Evolutionary conservation across 2,329 filamentous ascomycete genomes (phyloP), one percentile per base, ranked within the genome.

Genomic region (Cadophora malorum): DNA sequence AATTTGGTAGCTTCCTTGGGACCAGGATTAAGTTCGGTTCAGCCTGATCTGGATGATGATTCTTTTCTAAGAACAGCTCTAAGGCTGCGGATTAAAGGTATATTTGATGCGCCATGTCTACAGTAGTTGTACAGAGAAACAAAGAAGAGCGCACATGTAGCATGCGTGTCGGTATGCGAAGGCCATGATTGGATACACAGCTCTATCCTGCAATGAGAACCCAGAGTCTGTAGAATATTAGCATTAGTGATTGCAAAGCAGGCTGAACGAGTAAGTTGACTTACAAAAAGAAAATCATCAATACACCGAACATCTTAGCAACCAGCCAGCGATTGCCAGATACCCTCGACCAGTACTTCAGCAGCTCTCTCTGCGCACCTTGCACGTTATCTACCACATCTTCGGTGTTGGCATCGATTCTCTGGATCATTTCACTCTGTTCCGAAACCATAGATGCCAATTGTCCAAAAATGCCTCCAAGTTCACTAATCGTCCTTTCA

Each of bases 341-440:
- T 33, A 98, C 94, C 50, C 94, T 87, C 33, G 89, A 91, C 95
- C 96, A 99, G 81, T 98, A 99, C 80, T 97, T 97, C 81, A 99
- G 88, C 76, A 99, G 79, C 80, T 99, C 95, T 71, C 94, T 86
- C 79, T 99, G 96, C 6, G 96, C 96, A 21, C 96, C 96, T 77
- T 97, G 89, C n/a, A 99, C 95, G 75, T 99, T 99, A 77, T 98
- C 95, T 65, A 99, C 95, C 6, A 99, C 93, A 75, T 97, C 94
- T 77, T 99, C 96, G 1, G 95, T 97, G 79, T 98, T 97, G 72
- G 95, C 95, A 76, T 98, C 95, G 77, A 97, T 97, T 61, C 95
- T 86, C 80, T 98, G 93, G 72, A 99, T 97, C 91, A 97, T 97
- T 80, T 97, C 96, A 70, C 92, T 93, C 81, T 99, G 96, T 79